Evolutionary conservation across 106 monocot species (phyloP).

Genomic region (Dioscorea dumetorum): DNA sequence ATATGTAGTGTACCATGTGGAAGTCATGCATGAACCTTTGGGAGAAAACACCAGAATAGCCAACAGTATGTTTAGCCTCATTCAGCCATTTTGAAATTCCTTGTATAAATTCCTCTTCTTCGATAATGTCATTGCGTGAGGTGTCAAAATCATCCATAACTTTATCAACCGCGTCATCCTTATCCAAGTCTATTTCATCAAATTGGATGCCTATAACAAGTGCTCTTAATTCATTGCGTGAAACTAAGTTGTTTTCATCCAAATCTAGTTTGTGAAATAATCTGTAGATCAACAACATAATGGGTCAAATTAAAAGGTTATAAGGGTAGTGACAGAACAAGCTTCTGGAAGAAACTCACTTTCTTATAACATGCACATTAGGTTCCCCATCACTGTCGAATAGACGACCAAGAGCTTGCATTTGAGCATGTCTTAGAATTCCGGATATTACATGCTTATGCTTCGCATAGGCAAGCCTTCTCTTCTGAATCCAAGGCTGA

Average conservation of each 20-base stretch:
- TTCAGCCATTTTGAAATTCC: constrained; percentile 71
- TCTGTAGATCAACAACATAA: constrained; percentile 22
- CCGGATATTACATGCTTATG: constrained; percentile 85
- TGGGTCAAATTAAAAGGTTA: not conserved
- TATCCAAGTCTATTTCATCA: constrained; percentile 52
- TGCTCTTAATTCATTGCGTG: constrained; percentile 53
- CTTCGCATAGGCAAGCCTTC: constrained; percentile 81
- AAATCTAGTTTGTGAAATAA: constrained; percentile 61
- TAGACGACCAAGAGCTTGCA: constrained; percentile 43
- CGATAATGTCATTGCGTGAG: constrained; percentile 41
- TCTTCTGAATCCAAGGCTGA: constrained; percentile 90
- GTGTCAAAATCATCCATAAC: constrained; percentile 85
- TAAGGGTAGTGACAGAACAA: not conserved
- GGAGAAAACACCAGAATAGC: constrained; percentile 40
- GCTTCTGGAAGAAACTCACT: constrained; percentile 23
- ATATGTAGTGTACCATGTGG: constrained; percentile 30
- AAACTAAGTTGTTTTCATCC: constrained; percentile 36
- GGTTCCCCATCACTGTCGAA: constrained; percentile 56
- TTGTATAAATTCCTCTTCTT: constrained; percentile 47
- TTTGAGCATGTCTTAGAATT: constrained; percentile 63
- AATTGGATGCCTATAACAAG: constrained; percentile 68
- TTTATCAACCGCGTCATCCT: constrained; percentile 47
- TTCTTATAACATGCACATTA: constrained; percentile 45
- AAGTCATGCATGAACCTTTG: constrained; percentile 58
- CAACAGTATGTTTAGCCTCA: constrained; percentile 42